Evolutionary conservation across 352 stramenopile species (phyloP).

Genomic region (Aphanomyces stellatus): DNA sequence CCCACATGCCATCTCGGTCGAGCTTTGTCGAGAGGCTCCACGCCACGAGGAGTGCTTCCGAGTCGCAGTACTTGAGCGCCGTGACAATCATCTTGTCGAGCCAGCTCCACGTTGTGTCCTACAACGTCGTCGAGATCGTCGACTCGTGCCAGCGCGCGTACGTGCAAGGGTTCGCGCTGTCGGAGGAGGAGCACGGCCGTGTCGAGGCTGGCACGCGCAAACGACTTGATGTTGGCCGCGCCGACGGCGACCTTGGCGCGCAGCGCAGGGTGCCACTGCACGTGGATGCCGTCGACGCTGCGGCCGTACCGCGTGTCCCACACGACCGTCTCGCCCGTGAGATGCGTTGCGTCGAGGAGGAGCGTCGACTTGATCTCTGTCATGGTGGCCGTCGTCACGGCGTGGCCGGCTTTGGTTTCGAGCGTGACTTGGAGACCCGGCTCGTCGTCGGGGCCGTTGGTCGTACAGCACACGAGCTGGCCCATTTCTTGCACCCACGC

Average conservation of each 20-base stretch:
- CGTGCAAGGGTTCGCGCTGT: constrained; percentile 26
- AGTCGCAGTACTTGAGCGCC: constrained; percentile 33
- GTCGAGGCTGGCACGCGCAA: not conserved
- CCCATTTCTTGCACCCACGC: not conserved
- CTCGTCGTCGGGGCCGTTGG: not conserved
- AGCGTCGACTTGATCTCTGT: not conserved
- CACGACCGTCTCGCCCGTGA: not conserved
- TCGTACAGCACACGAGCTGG: not conserved
- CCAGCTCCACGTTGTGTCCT: constrained; percentile 40
- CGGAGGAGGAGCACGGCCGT: not conserved
- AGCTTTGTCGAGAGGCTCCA: constrained; percentile 36
- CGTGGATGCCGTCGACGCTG: not conserved
- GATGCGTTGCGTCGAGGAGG: not conserved
- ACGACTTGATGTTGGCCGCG: not conserved
- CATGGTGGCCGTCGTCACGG: not conserved
- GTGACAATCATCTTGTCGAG: constrained; percentile 41
- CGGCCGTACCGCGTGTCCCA: not conserved
- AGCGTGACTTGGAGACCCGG: not conserved
- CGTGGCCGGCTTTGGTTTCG: not conserved
- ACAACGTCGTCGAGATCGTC: constrained; percentile 35
- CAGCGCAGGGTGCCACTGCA: not conserved
- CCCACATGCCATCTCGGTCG: constrained; percentile 43
- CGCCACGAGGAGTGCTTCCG: constrained; percentile 41
- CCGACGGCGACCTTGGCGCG: not conserved
- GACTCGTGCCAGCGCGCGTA: constrained; percentile 34